Percentiles rank a stretch among this genome's conserved stretches.
phyloP scores from a whole-genome alignment of 768 basidiomycete genomes.

The Saitozyma sp. region DNA sequence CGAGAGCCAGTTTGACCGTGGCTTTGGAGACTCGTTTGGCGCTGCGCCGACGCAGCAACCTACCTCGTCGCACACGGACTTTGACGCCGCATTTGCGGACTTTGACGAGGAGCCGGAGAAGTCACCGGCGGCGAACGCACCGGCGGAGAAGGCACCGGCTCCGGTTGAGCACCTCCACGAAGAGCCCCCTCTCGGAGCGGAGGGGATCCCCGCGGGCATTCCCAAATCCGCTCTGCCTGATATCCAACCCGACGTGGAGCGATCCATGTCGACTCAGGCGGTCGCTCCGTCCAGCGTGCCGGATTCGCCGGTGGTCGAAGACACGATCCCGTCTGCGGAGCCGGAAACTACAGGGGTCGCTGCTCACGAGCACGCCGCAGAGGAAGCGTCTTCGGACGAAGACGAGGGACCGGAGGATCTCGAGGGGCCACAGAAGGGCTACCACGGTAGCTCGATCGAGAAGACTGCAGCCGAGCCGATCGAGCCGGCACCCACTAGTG shows the following conservation, averaged over 20 bases:
- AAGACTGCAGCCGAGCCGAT: background rate
- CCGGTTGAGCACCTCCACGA: background rate
- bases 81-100: slow-evolving; percentile 50
- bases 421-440: slow-evolving; percentile 32
- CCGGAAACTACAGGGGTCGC: background rate
- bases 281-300: slow-evolving; percentile 31
- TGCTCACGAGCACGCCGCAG: background rate
- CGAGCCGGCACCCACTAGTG: background rate
- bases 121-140: too few species aligned
- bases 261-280: slow-evolving; percentile 46
- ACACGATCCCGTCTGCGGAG: slow-evolving; percentile 3
- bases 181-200: slow-evolving; percentile 13
- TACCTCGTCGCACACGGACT: slow-evolving; percentile 26
- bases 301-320: slow-evolving; percentile 35
- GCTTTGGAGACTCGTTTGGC: slow-evolving; percentile 51
- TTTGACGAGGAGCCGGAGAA: slow-evolving; percentile 20
- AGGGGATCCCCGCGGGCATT: slow-evolving; percentile 57
- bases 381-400: slow-evolving; percentile 41
- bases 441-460: background rate
- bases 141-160: too few species aligned
- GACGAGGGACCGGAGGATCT: slow-evolving; percentile 53
- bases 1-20: slow-evolving; percentile 37
- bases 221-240: slow-evolving; percentile 34
- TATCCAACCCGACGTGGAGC: slow-evolving; percentile 34
- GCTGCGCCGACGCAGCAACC: slow-evolving; percentile 2